These are phyloP conservation scores for Lipomyces sp. DNA, from an alignment of 805 yeast species.

Conservation along the genomic window DNA sequence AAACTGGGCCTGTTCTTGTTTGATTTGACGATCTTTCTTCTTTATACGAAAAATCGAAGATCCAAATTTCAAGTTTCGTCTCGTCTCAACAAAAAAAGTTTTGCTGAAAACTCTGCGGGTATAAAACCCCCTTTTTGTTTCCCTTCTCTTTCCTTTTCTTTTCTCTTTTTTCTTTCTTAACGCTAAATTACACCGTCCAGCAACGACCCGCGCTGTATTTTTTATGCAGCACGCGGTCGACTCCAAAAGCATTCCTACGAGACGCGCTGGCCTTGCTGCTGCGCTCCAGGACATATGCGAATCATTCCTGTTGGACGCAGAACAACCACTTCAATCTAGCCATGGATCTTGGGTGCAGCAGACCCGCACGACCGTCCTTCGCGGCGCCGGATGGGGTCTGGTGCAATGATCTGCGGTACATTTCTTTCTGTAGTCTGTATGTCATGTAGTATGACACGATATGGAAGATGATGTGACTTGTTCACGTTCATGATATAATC, in stretches of 20 bases:
- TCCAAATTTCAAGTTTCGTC: no score
- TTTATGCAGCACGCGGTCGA: background rate
- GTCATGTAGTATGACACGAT: background rate
- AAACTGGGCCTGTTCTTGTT: no score
- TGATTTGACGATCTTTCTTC: no score
- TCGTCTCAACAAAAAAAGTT: no score
- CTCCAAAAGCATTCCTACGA: constrained; percentile 39
- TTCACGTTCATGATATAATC: background rate
- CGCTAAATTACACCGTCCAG: constrained; percentile 35
- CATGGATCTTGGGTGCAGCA: constrained; percentile 67
- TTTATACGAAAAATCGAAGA: no score
- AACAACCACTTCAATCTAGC: constrained; percentile 38
- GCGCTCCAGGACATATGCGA: constrained; percentile 41
- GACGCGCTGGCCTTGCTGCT: constrained; percentile 35
- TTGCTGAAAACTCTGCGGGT: no score
- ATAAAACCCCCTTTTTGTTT: background rate
- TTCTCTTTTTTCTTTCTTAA: constrained; percentile 28
- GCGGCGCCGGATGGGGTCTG: constrained; percentile 61
- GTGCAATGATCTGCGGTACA: constrained; percentile 58
- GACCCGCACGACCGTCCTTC: constrained; percentile 58
- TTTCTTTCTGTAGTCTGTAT: constrained; percentile 5
- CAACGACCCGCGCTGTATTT: constrained; percentile 5
- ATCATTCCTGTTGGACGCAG: constrained; percentile 47
- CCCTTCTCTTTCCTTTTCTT: constrained; percentile 1
- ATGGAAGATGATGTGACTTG: background rate